Evolutionary conservation across 495 filamentous ascomycete genomes (phyloP), one percentile per base, ranked within the genome.

Genomic region (Chlorociboria aeruginascens): DNA sequence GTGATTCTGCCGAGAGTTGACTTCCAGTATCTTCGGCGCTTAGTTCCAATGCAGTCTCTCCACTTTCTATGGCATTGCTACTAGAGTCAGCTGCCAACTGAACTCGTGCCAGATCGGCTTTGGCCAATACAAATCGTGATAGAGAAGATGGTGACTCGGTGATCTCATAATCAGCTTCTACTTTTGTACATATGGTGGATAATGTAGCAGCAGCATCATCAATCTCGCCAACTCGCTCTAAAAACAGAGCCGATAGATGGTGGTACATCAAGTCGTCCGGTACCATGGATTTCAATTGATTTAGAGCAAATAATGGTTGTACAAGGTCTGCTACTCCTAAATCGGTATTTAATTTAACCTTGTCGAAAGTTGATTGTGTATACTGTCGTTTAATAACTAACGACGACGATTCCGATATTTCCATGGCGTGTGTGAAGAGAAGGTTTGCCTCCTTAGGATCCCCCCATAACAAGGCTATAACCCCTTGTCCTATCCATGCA

Each of bases 391-490:
- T 85, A 6, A 81, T 71, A 14, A 89, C 61, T 8, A 74, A 63
- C 4, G 81, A 79, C 4, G 84, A 81, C 2, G 84, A 82, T 39
- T 82, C 81, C 0, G 87, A 77, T 45, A 99, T 94, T 52, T 94
- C 92, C 66, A 93, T 89, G 4, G 90, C 89, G 65, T 99, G 92
- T n/a, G 85, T 86, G 59, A 95, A 96, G 9, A 96, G 73, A 30
- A 77, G 75, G 11, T 83, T 73, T 2, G 92, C 88, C 62, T 97
- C 86, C 50, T 74, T 74, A 0, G 61, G 25, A 46, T 93, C 80
- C 1, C 83, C 85, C n/a, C 76, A 69, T 16, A 85, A 68, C 3
- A 60, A 45, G 10, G 90, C 88, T 10, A 96, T 69, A 7, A 95
- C 64, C 9, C 89, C 92, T 64, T 97, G 92, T 3, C 92, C 93